Conservation (phyloP, 306 rosid species). For the Lathyrus aphaca region DNA sequence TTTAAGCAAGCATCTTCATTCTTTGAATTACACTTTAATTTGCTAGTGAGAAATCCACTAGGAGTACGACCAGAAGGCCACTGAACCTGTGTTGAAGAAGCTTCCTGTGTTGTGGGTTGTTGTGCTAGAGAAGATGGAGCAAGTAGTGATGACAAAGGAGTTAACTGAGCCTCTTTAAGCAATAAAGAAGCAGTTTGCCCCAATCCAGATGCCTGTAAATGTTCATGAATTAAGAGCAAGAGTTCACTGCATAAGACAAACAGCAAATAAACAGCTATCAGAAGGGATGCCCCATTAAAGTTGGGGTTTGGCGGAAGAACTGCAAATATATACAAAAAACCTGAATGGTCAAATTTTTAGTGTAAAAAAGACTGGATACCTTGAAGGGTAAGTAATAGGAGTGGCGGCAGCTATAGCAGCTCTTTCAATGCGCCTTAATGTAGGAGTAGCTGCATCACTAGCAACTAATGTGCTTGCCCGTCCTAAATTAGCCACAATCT, state of each 20-base stretch:
- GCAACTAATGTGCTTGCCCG: slow-evolving; percentile 98
- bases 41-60: slow-evolving; percentile 70
- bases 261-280: slow-evolving; percentile 36
- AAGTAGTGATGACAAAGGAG: slow-evolving; percentile 74
- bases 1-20: slow-evolving; percentile 64
- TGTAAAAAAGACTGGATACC: slow-evolving; percentile 48
- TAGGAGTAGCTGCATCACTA: slow-evolving; percentile 97
- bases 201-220: slow-evolving; percentile 94
- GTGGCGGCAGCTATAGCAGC: slow-evolving; percentile 99
- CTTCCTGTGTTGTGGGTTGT: slow-evolving; percentile 72
- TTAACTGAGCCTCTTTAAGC: slow-evolving; percentile 95
- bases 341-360: neutral
- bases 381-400: slow-evolving; percentile 93
- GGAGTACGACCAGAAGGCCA: slow-evolving; percentile 90
- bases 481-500: slow-evolving; percentile 98
- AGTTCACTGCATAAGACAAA: slow-evolving; percentile 72
- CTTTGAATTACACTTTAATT: slow-evolving; percentile 54
- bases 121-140: slow-evolving; percentile 75
- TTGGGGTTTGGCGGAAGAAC: neutral
- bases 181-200: slow-evolving; percentile 63
- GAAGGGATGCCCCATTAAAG: neutral
- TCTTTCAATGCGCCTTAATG: slow-evolving; percentile 99
- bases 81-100: slow-evolving; percentile 61
- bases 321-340: slow-evolving; percentile 5
- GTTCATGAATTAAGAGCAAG: slow-evolving; percentile 87